These are phyloP conservation scores for Talaromyces ruber DNA, from an alignment of 495 filamentous ascomycete genomes.

Conservation along the genomic window DNA sequence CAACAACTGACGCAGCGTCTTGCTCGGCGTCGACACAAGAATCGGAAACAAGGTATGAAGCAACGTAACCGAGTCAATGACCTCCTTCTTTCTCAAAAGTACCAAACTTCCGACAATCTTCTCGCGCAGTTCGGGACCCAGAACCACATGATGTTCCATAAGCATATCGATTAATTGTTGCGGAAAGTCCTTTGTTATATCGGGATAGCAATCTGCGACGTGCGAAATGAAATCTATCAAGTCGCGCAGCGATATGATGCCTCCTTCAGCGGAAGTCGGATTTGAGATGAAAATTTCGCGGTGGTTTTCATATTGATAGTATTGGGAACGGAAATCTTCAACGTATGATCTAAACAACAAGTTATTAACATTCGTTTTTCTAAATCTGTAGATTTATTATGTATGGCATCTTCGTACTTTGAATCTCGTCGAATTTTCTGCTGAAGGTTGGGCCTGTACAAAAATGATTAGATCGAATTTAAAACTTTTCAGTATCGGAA, in stretches of 20 bases:
- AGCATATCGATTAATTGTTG: constrained; percentile 75
- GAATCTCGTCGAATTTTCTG: constrained; percentile 84
- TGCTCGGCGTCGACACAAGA: constrained; percentile 76
- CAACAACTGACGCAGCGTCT: constrained; percentile 71
- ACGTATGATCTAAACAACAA: constrained; percentile 57
- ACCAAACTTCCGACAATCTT: constrained; percentile 91
- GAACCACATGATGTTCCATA: constrained; percentile 65
- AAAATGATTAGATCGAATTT: constrained; percentile 2
- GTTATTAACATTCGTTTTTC: background rate
- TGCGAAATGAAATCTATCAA: constrained; percentile 86
- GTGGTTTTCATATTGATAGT: constrained; percentile 84
- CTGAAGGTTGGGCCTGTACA: constrained; percentile 67
- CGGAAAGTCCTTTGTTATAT: constrained; percentile 66
- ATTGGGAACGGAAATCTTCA: constrained; percentile 81
- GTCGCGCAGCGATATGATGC: constrained; percentile 72
- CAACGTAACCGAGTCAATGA: constrained; percentile 77
- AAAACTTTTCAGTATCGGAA: background rate
- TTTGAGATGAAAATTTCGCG: constrained; percentile 82
- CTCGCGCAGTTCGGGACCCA: constrained; percentile 78
- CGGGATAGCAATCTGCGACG: constrained; percentile 87
- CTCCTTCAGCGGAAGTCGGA: constrained; percentile 65
- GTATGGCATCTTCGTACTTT: constrained; percentile 36
- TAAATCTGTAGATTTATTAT: background rate
- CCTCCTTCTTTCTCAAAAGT: constrained; percentile 79
- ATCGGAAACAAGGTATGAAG: constrained; percentile 90